Evolutionary conservation across 108 stramenopile genomes (phyloP).

Genomic region (Conticribra weissflogii): DNA sequence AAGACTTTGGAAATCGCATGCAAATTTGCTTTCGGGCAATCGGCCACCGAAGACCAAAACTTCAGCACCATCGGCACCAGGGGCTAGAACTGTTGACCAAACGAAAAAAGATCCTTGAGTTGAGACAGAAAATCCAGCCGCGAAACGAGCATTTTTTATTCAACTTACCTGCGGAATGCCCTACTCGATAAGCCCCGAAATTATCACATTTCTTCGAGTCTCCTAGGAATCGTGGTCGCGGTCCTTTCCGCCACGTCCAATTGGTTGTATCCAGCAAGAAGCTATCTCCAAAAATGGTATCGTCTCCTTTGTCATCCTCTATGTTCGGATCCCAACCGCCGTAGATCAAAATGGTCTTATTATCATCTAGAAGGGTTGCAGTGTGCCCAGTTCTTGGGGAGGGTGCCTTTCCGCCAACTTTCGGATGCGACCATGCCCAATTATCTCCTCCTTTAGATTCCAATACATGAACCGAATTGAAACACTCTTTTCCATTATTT

Average conservation of each 20-base stretch:
- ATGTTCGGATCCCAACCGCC: conserved; percentile 90
- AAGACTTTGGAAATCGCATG: too few species aligned
- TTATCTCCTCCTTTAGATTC: conserved; percentile 39
- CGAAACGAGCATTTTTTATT: background rate
- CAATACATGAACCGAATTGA: conserved; percentile 78
- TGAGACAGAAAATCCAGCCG: too few species aligned
- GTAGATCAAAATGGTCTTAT: conserved; percentile 77
- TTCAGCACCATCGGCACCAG: conserved; percentile 50
- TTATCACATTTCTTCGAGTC: conserved; percentile 5
- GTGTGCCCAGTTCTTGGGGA: conserved; percentile 77
- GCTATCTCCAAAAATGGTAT: conserved; percentile 72
- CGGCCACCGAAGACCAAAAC: conserved; percentile 78
- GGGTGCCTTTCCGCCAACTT: conserved; percentile 61
- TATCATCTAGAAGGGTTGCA: conserved; percentile 73
- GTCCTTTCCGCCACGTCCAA: conserved; percentile 77
- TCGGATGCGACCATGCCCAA: conserved; percentile 77
- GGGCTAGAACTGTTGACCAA: conserved; percentile 54
- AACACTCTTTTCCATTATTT: conserved; percentile 69
- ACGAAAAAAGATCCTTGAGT: too few species aligned
- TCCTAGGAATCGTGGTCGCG: conserved; percentile 33
- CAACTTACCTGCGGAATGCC: conserved; percentile 49
- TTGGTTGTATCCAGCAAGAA: conserved; percentile 73
- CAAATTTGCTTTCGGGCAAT: conserved; percentile 55
- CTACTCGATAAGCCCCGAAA: conserved; percentile 54
- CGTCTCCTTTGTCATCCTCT: conserved; percentile 63